A percentile compares a stretch with the other conserved stretches of the same genome.
phyloP scores from a whole-genome alignment of 176 grass and related monocot genomes.

The Dendrocalamus sinicus region DNA sequence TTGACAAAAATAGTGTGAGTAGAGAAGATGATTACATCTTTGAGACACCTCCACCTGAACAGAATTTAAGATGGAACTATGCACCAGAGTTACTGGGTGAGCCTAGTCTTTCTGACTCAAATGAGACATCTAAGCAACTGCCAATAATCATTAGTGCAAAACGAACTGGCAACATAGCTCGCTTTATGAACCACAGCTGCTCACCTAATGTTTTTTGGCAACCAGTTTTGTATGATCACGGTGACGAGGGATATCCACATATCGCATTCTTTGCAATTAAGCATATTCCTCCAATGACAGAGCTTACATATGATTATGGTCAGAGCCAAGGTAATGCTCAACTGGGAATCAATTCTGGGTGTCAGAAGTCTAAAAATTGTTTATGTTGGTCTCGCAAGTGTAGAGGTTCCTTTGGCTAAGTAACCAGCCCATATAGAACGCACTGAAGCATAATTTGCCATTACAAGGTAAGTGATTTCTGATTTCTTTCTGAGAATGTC shows the following conservation, averaged over 20 bases:
- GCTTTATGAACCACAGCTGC: conserved; percentile 93
- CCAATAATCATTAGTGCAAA: conserved; percentile 71
- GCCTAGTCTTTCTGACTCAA: conserved; percentile 55
- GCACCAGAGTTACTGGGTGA: conserved; percentile 77
- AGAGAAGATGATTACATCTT: conserved; percentile 68
- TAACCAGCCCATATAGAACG: background rate
- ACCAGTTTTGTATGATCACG: conserved; percentile 77
- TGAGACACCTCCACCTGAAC: conserved; percentile 51
- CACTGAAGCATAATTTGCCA: conserved; percentile 6
- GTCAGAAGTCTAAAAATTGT: conserved; percentile 55
- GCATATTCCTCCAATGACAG: conserved; percentile 88
- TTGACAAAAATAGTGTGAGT: conserved; percentile 49
- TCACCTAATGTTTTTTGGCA: conserved; percentile 87
- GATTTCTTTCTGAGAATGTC: background rate
- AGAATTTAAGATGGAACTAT: conserved; percentile 79
- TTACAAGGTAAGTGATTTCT: conserved; percentile 35
- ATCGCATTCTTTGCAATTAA: conserved; percentile 85
- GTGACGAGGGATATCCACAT: conserved; percentile 67
- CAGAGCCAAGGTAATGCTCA: conserved; percentile 50
- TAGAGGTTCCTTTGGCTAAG: conserved; percentile 70
- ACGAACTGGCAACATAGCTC: conserved; percentile 63
- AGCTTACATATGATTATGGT: conserved; percentile 90
- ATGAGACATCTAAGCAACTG: conserved; percentile 54
- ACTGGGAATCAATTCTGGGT: conserved; percentile 33
- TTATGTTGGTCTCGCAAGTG: conserved; percentile 68